Percentiles rank a stretch among this genome's conserved stretches.
Conservation (phyloP, 805 yeast species). For the Yamadazyma scolyti region DNA sequence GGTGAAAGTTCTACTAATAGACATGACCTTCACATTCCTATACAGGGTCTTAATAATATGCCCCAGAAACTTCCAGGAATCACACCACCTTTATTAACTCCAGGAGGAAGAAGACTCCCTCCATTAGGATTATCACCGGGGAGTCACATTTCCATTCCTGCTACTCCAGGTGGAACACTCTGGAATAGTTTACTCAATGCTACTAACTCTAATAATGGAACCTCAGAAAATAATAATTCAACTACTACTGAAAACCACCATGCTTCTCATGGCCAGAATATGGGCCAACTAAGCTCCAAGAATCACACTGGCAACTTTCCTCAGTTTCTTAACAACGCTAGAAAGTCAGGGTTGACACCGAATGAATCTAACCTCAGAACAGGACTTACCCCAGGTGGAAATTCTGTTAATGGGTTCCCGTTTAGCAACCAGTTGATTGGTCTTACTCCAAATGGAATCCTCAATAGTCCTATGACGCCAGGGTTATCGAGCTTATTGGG, state of each 20-base stretch:
- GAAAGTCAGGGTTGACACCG: conserved; percentile 66
- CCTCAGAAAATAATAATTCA: conserved; percentile 8
- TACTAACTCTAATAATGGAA: conserved; percentile 19
- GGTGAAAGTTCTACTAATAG: conserved; percentile 23
- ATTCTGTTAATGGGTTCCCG: conserved; percentile 25
- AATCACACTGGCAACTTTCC: conserved; percentile 1
- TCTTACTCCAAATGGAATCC: conserved; percentile 35
- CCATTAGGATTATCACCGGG: conserved; percentile 50
- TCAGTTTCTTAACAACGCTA: conserved; percentile 27
- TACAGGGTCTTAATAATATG: conserved; percentile 21
- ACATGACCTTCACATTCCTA: conserved; percentile 30
- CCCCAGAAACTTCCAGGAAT: conserved; percentile 28
- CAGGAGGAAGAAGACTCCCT: conserved; percentile 58
- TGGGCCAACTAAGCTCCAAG: conserved; percentile 1
- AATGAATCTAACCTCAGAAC: conserved; percentile 70
- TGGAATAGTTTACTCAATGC: conserved; percentile 48
- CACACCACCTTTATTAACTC: conserved; percentile 52
- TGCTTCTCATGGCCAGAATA: conserved; percentile 1
- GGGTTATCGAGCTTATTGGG: conserved; percentile 41
- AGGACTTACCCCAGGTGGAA: conserved; percentile 63
- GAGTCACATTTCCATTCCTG: conserved; percentile 21
- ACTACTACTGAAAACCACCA: not conserved
- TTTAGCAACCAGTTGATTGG: conserved; percentile 30
- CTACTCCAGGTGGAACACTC: conserved; percentile 47
- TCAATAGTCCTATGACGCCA: conserved; percentile 48